Evolutionary conservation across 768 basidiomycete species (phyloP), one percentile per base, ranked within the genome.

Genomic region (Lactarius evosmus): DNA sequence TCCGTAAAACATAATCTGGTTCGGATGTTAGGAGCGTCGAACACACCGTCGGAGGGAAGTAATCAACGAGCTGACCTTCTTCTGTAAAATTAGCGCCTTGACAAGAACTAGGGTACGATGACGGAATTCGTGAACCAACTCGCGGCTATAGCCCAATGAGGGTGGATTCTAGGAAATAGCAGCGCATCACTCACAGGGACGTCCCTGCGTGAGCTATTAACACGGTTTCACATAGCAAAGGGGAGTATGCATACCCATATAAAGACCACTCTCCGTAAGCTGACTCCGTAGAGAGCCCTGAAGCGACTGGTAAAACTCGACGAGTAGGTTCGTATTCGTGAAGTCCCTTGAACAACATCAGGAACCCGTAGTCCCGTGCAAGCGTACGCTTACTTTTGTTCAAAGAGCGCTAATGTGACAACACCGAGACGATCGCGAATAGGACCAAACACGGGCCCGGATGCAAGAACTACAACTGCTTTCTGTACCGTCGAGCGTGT

Each of bases 401-500:
- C 84, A 74, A 97, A 99, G 50, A 95, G 80, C 2, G 96, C 90
- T 14, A 89, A 83, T 0, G 97, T 99, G 33, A 99, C 91, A 2
- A 98, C 93, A 19, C 96, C 93, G 0, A 99, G 79, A 70, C 93
- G 95, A 71, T 98, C 95, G 41, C 95, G 85, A 75, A 98, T 93
- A 11, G 94, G 93, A 14, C 97, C 97, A 71, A 96, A 96, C 2
- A 95, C 84, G 0, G 94, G 93, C 71, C 91, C 91, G 14, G 88
- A 85, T 4, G 93, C 95, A 38, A 99, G 79, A 3, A 99, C 91
- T 0, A 98, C 93, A 3, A 99, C 92, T 0, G 97, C 95, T 73
- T 98, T 99, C 75, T 99, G 97, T 0, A 99, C 97, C 9, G 89
- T 98, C 5, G 91, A 93, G 17, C 97, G 86, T 5, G 97, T 98